Evolutionary conservation across 352 stramenopile genomes (phyloP).

Genomic region (Paralagenidium karlingii): DNA sequence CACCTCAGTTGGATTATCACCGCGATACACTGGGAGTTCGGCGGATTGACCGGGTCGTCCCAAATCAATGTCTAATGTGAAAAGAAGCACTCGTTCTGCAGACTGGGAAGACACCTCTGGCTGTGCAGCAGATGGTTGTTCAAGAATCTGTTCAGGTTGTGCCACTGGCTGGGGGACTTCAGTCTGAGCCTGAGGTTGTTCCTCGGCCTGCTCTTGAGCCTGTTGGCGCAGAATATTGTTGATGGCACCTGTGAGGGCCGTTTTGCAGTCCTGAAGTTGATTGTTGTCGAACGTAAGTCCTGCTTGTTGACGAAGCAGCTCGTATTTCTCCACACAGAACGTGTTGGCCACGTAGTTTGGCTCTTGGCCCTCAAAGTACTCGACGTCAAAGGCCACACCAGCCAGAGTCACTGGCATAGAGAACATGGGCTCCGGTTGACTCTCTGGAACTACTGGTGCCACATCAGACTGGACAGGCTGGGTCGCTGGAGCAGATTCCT

Average conservation of each 20-base stretch:
- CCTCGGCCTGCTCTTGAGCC: conserved; percentile 9
- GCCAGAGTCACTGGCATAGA: conserved; percentile 47
- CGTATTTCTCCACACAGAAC: conserved; percentile 65
- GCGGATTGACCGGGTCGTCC: conserved; percentile 18
- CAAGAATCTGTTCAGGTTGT: conserved; percentile 3
- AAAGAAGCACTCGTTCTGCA: conserved; percentile 21
- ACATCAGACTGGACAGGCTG: conserved; percentile 1
- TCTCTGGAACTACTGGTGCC: neutral
- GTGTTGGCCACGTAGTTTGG: conserved; percentile 33
- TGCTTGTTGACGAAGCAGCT: conserved; percentile 31
- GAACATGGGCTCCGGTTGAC: conserved; percentile 16
- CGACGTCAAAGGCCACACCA: conserved; percentile 34
- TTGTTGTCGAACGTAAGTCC: conserved; percentile 40
- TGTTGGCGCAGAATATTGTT: conserved; percentile 12
- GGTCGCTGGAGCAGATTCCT: conserved; percentile 2
- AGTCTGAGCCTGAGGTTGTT: conserved; percentile 2
- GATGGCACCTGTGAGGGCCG: conserved; percentile 29
- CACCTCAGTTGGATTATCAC: conserved; percentile 30
- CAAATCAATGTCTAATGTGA: conserved; percentile 64
- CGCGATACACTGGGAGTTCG: conserved; percentile 28
- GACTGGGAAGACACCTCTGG: conserved; percentile 6
- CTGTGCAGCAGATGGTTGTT: conserved; percentile 1
- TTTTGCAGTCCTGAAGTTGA: conserved; percentile 47
- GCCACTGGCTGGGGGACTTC: conserved; percentile 5
- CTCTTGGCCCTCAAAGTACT: conserved; percentile 56